These are phyloP conservation scores for Hypoxylon intermedium DNA, from an alignment of 495 filamentous ascomycete genomes.

Conservation along the genomic window DNA sequence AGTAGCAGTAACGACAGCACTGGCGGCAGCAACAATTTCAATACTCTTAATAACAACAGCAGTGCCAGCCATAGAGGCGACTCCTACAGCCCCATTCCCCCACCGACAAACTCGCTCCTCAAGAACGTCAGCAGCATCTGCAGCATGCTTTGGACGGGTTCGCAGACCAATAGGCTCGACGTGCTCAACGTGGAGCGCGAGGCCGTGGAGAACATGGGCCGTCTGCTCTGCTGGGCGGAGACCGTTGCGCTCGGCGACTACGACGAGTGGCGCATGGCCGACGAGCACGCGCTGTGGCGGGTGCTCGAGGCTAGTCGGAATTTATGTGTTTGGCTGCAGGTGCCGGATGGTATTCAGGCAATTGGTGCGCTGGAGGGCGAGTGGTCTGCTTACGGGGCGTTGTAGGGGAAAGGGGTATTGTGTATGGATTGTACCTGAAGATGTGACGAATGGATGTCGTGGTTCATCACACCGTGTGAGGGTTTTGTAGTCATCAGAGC, in stretches of 20 bases:
- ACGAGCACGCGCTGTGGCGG: constrained; percentile 8
- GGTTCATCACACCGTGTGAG: no score
- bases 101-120: constrained; percentile 32
- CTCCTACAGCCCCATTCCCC: not conserved
- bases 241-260: constrained; percentile 31
- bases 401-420: not conserved
- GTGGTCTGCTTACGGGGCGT: not conserved
- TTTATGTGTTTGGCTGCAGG: constrained; percentile 23
- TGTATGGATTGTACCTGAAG: no score
- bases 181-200: constrained; percentile 26
- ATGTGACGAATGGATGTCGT: no score
- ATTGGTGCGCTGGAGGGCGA: constrained; percentile 10
- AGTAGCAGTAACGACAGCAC: not conserved
- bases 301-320: constrained; percentile 19
- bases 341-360: constrained; percentile 15
- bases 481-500: no score
- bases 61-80: not conserved
- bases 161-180: constrained; percentile 30
- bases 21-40: not conserved
- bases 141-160: constrained; percentile 36
- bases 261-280: constrained; percentile 21
- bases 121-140: constrained; percentile 41
- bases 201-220: constrained; percentile 35
- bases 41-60: not conserved
- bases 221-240: constrained; percentile 39